These are phyloP conservation scores for Olyra latifolia DNA, from an alignment of 176 grass and related monocot species.

Conservation along the genomic window DNA sequence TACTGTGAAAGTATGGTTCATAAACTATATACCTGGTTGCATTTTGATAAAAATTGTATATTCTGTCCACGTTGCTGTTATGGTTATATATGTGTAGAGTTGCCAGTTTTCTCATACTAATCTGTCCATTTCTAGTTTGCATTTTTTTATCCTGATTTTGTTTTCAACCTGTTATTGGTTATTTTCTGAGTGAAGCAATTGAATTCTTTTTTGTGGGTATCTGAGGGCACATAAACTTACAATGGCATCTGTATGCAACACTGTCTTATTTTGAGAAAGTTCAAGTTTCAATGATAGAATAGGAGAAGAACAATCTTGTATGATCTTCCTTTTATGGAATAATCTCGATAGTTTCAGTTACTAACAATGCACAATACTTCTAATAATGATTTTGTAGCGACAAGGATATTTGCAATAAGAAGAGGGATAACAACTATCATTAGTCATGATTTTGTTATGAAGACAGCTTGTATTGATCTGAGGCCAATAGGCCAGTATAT, in stretches of 20 bases:
- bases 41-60: not conserved
- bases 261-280: not conserved
- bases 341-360: constrained; percentile 17
- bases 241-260: not conserved
- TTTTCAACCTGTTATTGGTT: not conserved
- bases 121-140: not conserved
- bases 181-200: not conserved
- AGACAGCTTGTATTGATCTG: too few species aligned
- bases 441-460: not conserved
- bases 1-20: constrained; percentile 80
- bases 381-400: not conserved
- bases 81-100: not conserved
- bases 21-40: not conserved
- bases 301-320: not conserved
- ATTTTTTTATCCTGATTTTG: not conserved
- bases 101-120: not conserved
- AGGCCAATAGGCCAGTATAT: too few species aligned
- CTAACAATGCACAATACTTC: not conserved
- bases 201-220: not conserved
- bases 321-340: not conserved
- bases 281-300: not conserved
- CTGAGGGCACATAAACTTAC: not conserved
- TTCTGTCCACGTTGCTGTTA: not conserved
- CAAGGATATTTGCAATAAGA: constrained; percentile 1
- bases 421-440: not conserved